Base-by-base conservation (phyloP, 768 basidiomycete species). In the Boletus barrowsii region DNA sequence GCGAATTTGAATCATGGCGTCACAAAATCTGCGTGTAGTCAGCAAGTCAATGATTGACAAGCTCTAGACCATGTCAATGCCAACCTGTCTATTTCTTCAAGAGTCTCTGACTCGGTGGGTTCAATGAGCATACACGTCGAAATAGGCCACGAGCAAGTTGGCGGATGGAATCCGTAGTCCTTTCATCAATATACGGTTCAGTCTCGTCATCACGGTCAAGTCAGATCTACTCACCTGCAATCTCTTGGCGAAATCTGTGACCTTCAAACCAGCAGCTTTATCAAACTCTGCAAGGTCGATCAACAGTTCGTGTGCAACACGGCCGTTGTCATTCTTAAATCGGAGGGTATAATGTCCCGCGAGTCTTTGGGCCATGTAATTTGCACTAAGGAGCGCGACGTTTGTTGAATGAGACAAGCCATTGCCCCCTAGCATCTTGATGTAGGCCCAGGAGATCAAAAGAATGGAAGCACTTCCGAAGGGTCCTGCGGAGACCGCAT, bases 141-240 rank as follows among this genome's bases (percentile, higher is more conserved):
- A 58, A 91, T 94, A 7, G 97, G 97, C 97, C 97, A 98, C 7
- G 94, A 94, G 71, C 93, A 96, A 5, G 97, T 99, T 3, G 97
- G 97, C 40, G 93, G 94, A 68, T 97, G 93, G 79, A 97, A 90
- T 53, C 93, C 92, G 63, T 88, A 94, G 68, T 93, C 90, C 84
- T 91, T 51, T 35, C 9, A 40, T 20, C 20, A 3, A 43, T 1
- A n/a, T 5, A 42, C 10, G 5, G 43, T 24, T 58, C 24, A 52
- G 56, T 29, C n/a, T 42, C 39, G 10, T 40, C 42, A 3, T 47
- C 10, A 18, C 37, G 33, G 14, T 26, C 20, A 29, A 37, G n/a
- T 20, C n/a, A 30, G 10, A 33, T 20, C 5, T 20, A n/a, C 66
- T 47, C 64, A 87, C 88, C 79, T 95, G 95, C 26, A 98, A 76